phyloP scores from a whole-genome alignment of 352 stramenopile species.

The Globisporangium acanthophoron region DNA sequence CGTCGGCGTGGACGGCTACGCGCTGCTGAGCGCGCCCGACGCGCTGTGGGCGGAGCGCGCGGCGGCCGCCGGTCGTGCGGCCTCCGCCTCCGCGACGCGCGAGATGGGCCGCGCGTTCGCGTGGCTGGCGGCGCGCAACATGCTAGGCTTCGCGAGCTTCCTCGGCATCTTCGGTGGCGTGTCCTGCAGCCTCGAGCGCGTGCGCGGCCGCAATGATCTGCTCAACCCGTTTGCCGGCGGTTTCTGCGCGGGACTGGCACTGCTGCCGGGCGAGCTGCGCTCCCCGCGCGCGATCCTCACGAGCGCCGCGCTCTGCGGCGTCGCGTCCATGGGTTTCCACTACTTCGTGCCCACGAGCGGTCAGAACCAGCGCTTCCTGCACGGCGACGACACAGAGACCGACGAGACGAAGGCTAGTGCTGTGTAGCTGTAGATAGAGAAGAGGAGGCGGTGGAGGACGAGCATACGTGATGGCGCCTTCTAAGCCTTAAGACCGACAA shows the following conservation, averaged over 20 bases:
- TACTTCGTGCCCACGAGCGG: constrained; percentile 41
- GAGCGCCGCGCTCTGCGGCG: constrained; percentile 45
- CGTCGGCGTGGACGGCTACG: constrained; percentile 66
- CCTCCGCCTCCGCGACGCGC: constrained; percentile 2
- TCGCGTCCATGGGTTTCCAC: constrained; percentile 52
- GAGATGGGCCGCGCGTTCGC: constrained; percentile 30
- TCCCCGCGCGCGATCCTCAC: constrained; percentile 33
- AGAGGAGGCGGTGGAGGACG: not conserved
- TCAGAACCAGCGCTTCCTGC: constrained; percentile 14
- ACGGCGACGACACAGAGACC: not conserved
- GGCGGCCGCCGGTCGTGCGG: constrained; percentile 16
- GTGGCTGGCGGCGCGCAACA: constrained; percentile 39
- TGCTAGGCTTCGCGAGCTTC: constrained; percentile 66
- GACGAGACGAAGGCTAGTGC: not conserved
- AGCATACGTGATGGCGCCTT: not conserved
- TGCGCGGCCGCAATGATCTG: constrained; percentile 47
- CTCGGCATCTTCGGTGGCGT: constrained; percentile 68
- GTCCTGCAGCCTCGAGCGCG: constrained; percentile 60
- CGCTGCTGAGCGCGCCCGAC: constrained; percentile 31
- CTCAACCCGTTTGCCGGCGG: constrained; percentile 69
- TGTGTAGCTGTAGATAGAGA: not conserved
- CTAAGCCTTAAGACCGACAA: too few relatives aligned
- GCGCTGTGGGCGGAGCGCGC: constrained; percentile 33
- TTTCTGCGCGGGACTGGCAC: constrained; percentile 48
- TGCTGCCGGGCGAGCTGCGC: constrained; percentile 41